A percentile compares a stretch with the other conserved stretches of the same genome.
phyloP scores from a whole-genome alignment of 2,329 filamentous ascomycete species.

The Fusarium scirpi region DNA sequence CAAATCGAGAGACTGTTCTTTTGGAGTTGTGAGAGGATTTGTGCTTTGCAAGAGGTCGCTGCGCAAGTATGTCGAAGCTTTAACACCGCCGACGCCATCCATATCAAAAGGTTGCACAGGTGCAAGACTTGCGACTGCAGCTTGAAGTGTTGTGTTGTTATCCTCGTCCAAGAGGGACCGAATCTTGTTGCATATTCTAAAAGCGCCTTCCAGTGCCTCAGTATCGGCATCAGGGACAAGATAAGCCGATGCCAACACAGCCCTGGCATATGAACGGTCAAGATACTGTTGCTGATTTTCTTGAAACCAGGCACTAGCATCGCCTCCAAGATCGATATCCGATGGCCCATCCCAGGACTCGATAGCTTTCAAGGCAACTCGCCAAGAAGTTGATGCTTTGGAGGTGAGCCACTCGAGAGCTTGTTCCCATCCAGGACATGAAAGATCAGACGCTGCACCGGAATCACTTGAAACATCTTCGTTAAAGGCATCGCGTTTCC shows the following conservation, averaged over 20 bases:
- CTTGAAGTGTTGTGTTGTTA: constrained; percentile 63
- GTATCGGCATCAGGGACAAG: constrained; percentile 69
- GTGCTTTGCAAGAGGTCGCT: constrained; percentile 66
- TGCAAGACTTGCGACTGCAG: constrained; percentile 60
- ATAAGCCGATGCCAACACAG: constrained; percentile 76
- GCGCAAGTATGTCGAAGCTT: constrained; percentile 50
- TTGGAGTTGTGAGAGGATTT: constrained; percentile 75
- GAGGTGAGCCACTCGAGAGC: constrained; percentile 75
- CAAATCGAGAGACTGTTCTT: constrained; percentile 65
- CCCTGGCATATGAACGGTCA: constrained; percentile 73
- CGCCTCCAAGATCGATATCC: constrained; percentile 76
- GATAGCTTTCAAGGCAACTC: constrained; percentile 70
- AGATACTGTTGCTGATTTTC: constrained; percentile 71
- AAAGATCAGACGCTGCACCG: constrained; percentile 47
- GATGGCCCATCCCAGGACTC: constrained; percentile 79
- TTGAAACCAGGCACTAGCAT: constrained; percentile 67
- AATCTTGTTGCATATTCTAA: constrained; percentile 70
- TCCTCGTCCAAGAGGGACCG: constrained; percentile 68
- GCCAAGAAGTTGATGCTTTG: constrained; percentile 71
- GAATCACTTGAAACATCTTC: constrained; percentile 39
- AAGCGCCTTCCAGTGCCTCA: constrained; percentile 70
- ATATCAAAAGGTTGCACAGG: constrained; percentile 50
- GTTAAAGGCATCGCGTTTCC: constrained; percentile 52
- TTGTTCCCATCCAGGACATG: constrained; percentile 75
- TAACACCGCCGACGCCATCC: constrained; percentile 37